These are phyloP conservation scores for Nemania abortiva DNA, from an alignment of 2,329 filamentous ascomycete genomes.

Conservation along the genomic window DNA sequence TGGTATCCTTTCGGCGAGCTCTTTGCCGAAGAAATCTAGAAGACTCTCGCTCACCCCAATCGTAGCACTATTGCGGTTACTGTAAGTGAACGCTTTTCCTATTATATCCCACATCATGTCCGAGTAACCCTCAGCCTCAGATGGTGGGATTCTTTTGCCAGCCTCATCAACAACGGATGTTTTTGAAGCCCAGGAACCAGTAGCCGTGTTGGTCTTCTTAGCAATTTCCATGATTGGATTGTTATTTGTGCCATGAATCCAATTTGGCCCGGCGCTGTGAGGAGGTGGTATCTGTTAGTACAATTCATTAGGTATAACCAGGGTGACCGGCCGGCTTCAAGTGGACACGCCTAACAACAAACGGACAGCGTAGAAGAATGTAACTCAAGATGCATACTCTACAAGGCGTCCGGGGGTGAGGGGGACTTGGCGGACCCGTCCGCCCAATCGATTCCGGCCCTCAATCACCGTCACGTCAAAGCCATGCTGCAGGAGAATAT, in stretches of 20 bases:
- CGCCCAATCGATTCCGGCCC: slow-evolving; percentile 74
- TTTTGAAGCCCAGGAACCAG: slow-evolving; percentile 63
- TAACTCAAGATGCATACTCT: slow-evolving; percentile 52
- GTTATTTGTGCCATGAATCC: slow-evolving; percentile 79
- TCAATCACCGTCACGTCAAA: slow-evolving; percentile 78
- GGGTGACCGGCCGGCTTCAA: background rate
- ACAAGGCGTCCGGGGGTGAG: slow-evolving; percentile 61
- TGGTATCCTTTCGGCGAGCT: slow-evolving; percentile 60
- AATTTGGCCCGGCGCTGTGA: slow-evolving; percentile 73
- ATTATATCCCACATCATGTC: slow-evolving; percentile 76
- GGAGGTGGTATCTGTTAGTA: slow-evolving; percentile 17
- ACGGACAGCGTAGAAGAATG: background rate
- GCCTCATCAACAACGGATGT: slow-evolving; percentile 68
- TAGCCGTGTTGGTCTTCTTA: slow-evolving; percentile 67
- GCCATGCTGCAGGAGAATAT: slow-evolving; percentile 73
- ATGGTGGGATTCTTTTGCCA: slow-evolving; percentile 62
- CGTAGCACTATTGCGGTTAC: slow-evolving; percentile 66
- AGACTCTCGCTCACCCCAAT: slow-evolving; percentile 64
- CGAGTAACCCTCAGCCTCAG: slow-evolving; percentile 61
- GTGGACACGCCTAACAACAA: background rate
- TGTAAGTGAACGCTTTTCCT: slow-evolving; percentile 74
- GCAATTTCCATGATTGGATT: slow-evolving; percentile 79
- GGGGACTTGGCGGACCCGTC: slow-evolving; percentile 67
- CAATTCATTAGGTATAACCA: background rate
- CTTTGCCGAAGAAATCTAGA: slow-evolving; percentile 64